Evolutionary conservation across 2,329 filamentous ascomycete genomes (phyloP).

Genomic region (Bimuria novae-zelandiae): DNA sequence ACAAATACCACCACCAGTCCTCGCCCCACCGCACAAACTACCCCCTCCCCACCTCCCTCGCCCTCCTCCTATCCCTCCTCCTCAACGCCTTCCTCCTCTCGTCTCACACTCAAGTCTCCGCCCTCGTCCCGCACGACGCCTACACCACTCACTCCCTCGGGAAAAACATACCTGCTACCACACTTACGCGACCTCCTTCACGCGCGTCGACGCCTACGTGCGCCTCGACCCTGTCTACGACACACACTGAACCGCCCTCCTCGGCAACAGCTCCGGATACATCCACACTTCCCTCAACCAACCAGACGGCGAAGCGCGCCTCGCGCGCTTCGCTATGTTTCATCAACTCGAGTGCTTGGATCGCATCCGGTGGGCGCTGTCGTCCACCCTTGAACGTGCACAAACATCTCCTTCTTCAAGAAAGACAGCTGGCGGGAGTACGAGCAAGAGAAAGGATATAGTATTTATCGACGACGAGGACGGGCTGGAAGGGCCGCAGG

Average conservation of each 20-base stretch:
- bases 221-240: constrained; percentile 7
- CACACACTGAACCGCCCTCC: constrained; percentile 9
- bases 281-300: constrained; percentile 9
- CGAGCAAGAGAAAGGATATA: constrained; percentile 4
- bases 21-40: constrained; percentile 1
- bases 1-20: background rate
- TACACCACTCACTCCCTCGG: constrained; percentile 10
- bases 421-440: too few species aligned
- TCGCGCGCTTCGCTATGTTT: constrained; percentile 17
- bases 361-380: constrained; percentile 9
- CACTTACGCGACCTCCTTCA: constrained; percentile 7
- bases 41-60: constrained; percentile 10
- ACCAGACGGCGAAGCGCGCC: constrained; percentile 1
- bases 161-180: constrained; percentile 18
- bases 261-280: constrained; percentile 7
- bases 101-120: background rate
- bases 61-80: constrained; percentile 14
- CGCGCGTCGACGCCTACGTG: constrained; percentile 7
- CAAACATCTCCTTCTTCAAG: too few species aligned
- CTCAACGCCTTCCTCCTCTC: constrained; percentile 21
- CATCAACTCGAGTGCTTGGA: constrained; percentile 19
- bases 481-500: background rate
- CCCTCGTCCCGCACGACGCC: constrained; percentile 7
- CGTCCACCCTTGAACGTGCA: background rate
- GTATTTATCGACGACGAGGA: background rate